Percentiles rank a stretch among this genome's conserved stretches.
Conservation (phyloP, 1,284 basidiomycete species). For the Lentinula novae-zelandiae region DNA sequence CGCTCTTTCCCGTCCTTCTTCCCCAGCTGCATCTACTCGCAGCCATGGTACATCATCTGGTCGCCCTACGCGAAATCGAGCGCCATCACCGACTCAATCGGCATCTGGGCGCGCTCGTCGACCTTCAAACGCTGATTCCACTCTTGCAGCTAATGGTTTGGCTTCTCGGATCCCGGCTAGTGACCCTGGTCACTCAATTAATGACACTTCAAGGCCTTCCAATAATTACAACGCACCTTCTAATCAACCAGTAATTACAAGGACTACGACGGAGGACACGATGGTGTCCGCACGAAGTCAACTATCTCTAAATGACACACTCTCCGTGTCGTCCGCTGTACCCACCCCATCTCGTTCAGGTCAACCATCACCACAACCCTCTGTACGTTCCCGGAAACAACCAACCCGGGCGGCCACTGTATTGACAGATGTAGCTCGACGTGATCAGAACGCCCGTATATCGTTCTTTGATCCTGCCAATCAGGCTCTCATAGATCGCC, state of each 20-base stretch:
- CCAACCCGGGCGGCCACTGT: constrained; percentile 12
- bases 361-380: constrained; percentile 28
- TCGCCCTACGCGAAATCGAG: constrained; percentile 7
- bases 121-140: constrained; percentile 31
- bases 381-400: constrained; percentile 19
- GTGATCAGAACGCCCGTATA: constrained; percentile 65
- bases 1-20: constrained; percentile 30
- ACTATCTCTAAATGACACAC: constrained; percentile 1
- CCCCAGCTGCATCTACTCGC: constrained; percentile 28
- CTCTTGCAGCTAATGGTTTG: constrained; percentile 4
- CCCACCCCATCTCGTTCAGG: constrained; percentile 22
- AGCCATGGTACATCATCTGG: constrained; percentile 5
- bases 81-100: constrained; percentile 12
- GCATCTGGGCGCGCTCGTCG: constrained; percentile 16
- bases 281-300: background rate
- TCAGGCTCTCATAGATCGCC: constrained; percentile 68
- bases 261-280: constrained; percentile 10
- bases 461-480: constrained; percentile 79
- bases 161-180: background rate
- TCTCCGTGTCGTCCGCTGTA: constrained; percentile 7
- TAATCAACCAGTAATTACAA: constrained; percentile 5
- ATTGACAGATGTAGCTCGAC: constrained; percentile 29
- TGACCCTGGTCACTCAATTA: background rate
- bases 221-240: constrained; percentile 5
- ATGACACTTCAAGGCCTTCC: background rate